These are phyloP conservation scores for Coffea humblotiana DNA, from an alignment of 305 asterid genomes.

Conservation along the genomic window DNA sequence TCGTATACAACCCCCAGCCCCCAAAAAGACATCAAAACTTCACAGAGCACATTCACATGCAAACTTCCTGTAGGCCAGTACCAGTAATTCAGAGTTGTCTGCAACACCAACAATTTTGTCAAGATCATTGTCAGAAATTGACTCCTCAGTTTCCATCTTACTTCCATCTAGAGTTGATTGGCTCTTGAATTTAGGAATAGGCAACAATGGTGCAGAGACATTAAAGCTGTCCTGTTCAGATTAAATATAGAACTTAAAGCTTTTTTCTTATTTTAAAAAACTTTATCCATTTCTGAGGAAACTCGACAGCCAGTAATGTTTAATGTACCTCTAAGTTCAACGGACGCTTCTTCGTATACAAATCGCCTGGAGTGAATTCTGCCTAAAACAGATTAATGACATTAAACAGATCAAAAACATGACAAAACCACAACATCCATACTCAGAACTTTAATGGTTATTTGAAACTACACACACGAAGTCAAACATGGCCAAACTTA, in stretches of 20 bases:
- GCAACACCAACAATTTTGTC: slow-evolving; percentile 90
- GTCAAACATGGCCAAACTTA: background rate
- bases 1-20: background rate
- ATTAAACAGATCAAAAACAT: slow-evolving; percentile 6
- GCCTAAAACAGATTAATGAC: slow-evolving; percentile 49
- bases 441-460: background rate
- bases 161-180: slow-evolving; percentile 47
- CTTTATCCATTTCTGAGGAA: slow-evolving; percentile 15
- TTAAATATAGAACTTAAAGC: slow-evolving; percentile 23
- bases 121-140: slow-evolving; percentile 87
- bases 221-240: slow-evolving; percentile 56
- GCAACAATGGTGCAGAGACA: slow-evolving; percentile 50
- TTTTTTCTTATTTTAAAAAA: too few relatives aligned
- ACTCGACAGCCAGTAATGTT: slow-evolving; percentile 14
- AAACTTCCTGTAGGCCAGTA: slow-evolving; percentile 24
- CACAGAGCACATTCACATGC: background rate
- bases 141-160: slow-evolving; percentile 65
- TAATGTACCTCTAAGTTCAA: slow-evolving; percentile 59
- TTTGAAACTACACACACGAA: background rate
- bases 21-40: background rate
- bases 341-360: slow-evolving; percentile 82
- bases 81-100: slow-evolving; percentile 76
- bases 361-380: slow-evolving; percentile 81
- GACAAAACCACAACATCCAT: background rate
- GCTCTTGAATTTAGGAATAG: slow-evolving; percentile 42